Base-by-base conservation (phyloP, 1,284 basidiomycete genomes). In the Albatrellus sp. region DNA sequence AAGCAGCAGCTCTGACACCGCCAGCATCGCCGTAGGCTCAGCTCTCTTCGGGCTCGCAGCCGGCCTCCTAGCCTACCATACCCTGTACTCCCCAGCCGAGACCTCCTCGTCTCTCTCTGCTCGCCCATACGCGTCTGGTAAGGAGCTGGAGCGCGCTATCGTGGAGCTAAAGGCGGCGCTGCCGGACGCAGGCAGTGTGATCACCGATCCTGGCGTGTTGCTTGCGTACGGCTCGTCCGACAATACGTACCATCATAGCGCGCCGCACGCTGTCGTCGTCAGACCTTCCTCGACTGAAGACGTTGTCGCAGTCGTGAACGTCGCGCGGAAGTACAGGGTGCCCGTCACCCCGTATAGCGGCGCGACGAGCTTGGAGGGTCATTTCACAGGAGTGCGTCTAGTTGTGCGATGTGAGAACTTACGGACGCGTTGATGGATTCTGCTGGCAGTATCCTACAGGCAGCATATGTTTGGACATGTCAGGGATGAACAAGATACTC, bases 341-440 rank as follows among this genome's bases (percentile, higher is more conserved):
- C 35, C 43, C 24, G 31, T 44, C 24, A 38, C 36, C 9, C 24
- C 43, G 28, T 44, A 44, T 14, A 44, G 43, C 17, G 43, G 43
- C 11, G 43, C 43, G 36, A 44, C 43, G n/a, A 44, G 43, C 38
- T 30, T 44, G 43, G 43, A 44, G 29, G 43, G 43, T 2, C 43
- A 44, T 10, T 44, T 44, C 31, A 37, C 43, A 8, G 43, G 43
- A 28, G 43, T 44, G 36, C 19, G 43, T 44, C 14, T 14, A 13
- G 31, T 5, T 40, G 11, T 31, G 16, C 29, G 37, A 1, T 2
- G 17, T 39, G 37, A 1, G 19, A 35, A 3, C 13, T n/a, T 35
- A 17, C 16, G 32, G 32, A n/a, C n/a, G 24, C 7, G 24, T 24
- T 24, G 33, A 7, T 5, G 12, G 32, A 8, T 24, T 16, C 4